phyloP scores from a whole-genome alignment of 768 basidiomycete species.

The Leucosporidium creatinivorum region DNA sequence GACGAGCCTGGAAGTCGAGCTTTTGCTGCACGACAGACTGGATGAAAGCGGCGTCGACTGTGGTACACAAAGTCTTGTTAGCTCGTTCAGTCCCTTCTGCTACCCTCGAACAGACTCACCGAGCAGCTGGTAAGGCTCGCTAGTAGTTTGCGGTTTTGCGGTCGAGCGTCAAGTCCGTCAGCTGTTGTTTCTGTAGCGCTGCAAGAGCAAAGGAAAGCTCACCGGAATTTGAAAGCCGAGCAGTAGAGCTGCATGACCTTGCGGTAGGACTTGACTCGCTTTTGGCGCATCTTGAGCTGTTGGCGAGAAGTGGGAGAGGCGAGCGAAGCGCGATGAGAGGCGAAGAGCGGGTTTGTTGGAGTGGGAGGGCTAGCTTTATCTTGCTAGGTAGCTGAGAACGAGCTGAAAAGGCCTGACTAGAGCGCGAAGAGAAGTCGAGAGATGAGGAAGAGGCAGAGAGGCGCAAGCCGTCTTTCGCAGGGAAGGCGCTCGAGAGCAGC shows the following conservation, averaged over 20 bases:
- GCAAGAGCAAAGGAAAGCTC: not conserved
- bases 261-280: slow-evolving; percentile 86
- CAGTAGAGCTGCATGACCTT: slow-evolving; percentile 89
- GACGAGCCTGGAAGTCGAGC: slow-evolving; percentile 67
- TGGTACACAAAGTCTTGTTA: not conserved
- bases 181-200: not conserved
- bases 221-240: slow-evolving; percentile 75
- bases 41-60: slow-evolving; percentile 83
- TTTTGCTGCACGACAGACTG: slow-evolving; percentile 60
- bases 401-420: too few relatives aligned
- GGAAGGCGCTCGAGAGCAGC: too few relatives aligned
- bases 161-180: not conserved
- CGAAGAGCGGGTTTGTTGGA: too few relatives aligned
- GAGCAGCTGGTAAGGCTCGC: slow-evolving; percentile 84
- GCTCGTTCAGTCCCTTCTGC: not conserved
- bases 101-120: slow-evolving; percentile 47
- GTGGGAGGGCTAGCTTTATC: too few relatives aligned
- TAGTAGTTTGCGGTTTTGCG: slow-evolving; percentile 2
- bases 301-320: too few relatives aligned
- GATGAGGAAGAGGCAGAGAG: too few relatives aligned
- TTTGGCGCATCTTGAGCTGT: slow-evolving; percentile 67
- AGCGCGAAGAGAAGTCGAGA: too few relatives aligned
- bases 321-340: too few relatives aligned
- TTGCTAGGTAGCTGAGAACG: too few relatives aligned
- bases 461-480: too few relatives aligned